Evolutionary conservation across 352 stramenopile species (phyloP).

Genomic region (Peronosclerospora sorghi): DNA sequence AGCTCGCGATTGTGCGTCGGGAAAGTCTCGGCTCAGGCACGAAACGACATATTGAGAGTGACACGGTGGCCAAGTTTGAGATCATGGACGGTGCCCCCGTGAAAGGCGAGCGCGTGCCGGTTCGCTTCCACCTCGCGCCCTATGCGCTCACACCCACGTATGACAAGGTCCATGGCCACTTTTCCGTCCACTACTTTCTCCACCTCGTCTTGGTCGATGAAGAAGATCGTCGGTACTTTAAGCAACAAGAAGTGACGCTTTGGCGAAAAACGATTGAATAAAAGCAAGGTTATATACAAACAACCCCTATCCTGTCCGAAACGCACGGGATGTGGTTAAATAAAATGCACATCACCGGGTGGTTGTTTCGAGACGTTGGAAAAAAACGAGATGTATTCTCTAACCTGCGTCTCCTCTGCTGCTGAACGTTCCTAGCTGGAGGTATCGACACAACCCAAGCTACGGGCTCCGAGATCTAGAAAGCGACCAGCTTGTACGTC

Average conservation of each 20-base stretch:
- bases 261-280: constrained; percentile 76
- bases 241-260: constrained; percentile 97
- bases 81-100: constrained; percentile 98
- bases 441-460: constrained; percentile 11
- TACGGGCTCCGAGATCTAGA: background rate
- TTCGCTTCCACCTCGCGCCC: constrained; percentile 91
- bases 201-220: constrained; percentile 99
- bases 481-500: background rate
- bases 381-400: background rate
- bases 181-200: constrained; percentile 94
- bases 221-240: constrained; percentile 99
- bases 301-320: no score
- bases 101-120: constrained; percentile 93
- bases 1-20: constrained; percentile 93
- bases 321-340: no score
- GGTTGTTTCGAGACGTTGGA: no score
- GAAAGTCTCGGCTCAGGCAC: constrained; percentile 81
- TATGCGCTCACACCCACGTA: constrained; percentile 87
- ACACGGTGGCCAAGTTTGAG: constrained; percentile 97
- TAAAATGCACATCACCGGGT: no score
- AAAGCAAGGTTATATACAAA: background rate
- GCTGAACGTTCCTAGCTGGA: background rate
- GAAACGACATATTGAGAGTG: constrained; percentile 89
- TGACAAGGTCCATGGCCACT: constrained; percentile 84
- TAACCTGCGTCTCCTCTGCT: constrained; percentile 1